These are phyloP conservation scores for Ophiostoma pallidulum DNA, from an alignment of 2,329 filamentous ascomycete species.

Conservation along the genomic window DNA sequence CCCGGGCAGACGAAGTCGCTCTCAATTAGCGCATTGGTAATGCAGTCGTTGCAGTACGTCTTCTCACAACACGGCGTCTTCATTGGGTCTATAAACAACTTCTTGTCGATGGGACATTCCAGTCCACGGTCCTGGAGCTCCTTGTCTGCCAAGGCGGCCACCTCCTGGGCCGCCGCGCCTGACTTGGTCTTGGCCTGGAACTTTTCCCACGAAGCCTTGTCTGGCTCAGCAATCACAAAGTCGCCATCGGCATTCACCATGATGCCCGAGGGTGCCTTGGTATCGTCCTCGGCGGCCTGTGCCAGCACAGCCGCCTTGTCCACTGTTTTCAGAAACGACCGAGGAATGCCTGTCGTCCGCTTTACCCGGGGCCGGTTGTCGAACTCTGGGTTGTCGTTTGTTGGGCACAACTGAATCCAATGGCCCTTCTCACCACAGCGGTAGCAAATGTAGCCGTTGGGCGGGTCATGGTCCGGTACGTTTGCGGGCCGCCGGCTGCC, in stretches of 20 bases:
- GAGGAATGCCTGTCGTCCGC: constrained; percentile 91
- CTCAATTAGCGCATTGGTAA: constrained; percentile 96
- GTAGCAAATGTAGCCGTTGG: constrained; percentile 91
- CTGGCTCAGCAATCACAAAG: constrained; percentile 91
- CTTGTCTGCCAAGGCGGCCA: constrained; percentile 67
- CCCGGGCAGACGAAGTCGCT: constrained; percentile 93
- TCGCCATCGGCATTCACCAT: constrained; percentile 98
- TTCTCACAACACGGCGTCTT: constrained; percentile 97
- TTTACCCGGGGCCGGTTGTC: constrained; percentile 91
- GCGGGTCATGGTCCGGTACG: constrained; percentile 86
- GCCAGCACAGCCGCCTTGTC: constrained; percentile 75
- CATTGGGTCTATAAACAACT: constrained; percentile 96
- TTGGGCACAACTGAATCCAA: constrained; percentile 96
- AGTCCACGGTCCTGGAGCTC: constrained; percentile 80
- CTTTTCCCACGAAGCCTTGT: constrained; percentile 93
- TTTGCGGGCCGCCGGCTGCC: constrained; percentile 59
- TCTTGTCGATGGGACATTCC: constrained; percentile 93
- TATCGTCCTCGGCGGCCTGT: constrained; percentile 66
- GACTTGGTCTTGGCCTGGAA: constrained; percentile 92
- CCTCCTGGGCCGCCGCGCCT: constrained; percentile 72
- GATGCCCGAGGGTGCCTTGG: constrained; percentile 74
- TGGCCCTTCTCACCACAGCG: constrained; percentile 96
- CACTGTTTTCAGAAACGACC: constrained; percentile 89
- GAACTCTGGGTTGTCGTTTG: constrained; percentile 95
- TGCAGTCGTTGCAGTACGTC: constrained; percentile 99